phyloP scores from a whole-genome alignment of 768 basidiomycete genomes.

The Fibroporia radiculosa region DNA sequence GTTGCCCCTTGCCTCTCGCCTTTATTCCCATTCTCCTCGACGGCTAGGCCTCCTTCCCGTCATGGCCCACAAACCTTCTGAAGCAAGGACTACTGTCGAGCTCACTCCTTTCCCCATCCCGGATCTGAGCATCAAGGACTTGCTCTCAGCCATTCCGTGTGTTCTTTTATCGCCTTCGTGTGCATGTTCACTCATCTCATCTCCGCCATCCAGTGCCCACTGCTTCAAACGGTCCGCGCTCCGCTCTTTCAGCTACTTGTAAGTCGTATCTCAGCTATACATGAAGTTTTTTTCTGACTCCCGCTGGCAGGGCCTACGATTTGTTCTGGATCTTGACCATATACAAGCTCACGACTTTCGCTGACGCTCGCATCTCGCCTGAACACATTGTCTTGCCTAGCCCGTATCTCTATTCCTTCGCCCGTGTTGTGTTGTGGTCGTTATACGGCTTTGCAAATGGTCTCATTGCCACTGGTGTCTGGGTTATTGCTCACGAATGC shows the following conservation, averaged over 20 bases:
- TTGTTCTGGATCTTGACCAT: constrained; percentile 55
- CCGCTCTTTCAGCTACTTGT: constrained; percentile 75
- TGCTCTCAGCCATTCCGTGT: constrained; percentile 78
- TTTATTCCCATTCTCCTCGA: constrained; percentile 9
- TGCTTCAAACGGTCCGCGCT: constrained; percentile 89
- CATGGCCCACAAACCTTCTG: constrained; percentile 12
- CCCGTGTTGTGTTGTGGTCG: constrained; percentile 65
- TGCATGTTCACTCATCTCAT: background rate
- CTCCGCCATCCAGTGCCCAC: constrained; percentile 45
- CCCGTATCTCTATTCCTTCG: constrained; percentile 53
- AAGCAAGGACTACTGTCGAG: constrained; percentile 28
- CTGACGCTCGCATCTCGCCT: constrained; percentile 57
- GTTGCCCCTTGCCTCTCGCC: constrained; percentile 12
- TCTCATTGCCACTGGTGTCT: constrained; percentile 84
- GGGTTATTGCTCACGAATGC: constrained; percentile 93
- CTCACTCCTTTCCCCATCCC: constrained; percentile 67
- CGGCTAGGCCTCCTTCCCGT: constrained; percentile 7
- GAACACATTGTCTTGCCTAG: constrained; percentile 46
- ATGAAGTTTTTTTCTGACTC: constrained; percentile 7
- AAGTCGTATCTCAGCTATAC: constrained; percentile 22
- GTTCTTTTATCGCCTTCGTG: constrained; percentile 21
- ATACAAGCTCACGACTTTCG: constrained; percentile 59
- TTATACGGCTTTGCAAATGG: constrained; percentile 78
- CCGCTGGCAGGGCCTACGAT: constrained; percentile 58
- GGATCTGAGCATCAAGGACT: constrained; percentile 80